Evolutionary conservation across 139 green algal species (phyloP), one percentile per base, ranked within the genome.

Genomic region (Desmodesmus armatus): DNA sequence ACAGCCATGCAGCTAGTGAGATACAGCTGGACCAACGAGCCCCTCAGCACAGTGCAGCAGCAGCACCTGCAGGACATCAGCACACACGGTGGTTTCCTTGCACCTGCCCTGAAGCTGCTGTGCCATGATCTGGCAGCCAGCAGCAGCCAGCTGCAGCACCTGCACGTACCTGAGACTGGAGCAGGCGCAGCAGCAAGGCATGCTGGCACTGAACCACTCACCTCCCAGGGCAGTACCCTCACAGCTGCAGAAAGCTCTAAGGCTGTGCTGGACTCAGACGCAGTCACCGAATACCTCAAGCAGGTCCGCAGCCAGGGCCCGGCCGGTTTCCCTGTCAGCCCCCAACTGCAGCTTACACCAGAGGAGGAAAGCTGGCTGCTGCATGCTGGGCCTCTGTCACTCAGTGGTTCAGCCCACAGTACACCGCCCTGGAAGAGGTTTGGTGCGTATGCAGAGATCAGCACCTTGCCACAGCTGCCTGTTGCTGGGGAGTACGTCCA

Each of bases 1-100:
- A 75, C 39, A 6, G 92, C 90, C 1, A 66, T 92, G 88, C 47
- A 83, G 63, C 84, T 95, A 21, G 15, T 94, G 3, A 40, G 39
- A 0, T 67, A 91, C 84, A 88, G 74, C 70, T 93, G 89, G 89
- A 40, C 43, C 51, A 89, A 88, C 78, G 47, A 41, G 23, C 90
- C 92, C 15, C 80, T 95, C 55, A 37, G 25, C 25, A 4, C 9
- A 5, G 37, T 62, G 27, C 89, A 92, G 82, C 37, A 72, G 55
- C 5, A 67, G 35, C 84, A 88, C 35, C 85, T 95, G 44, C 17
- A 21, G 7, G 44, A 35, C 27, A 15, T 37, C 3, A 37, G 62
- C 11, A 17, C 13, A 15, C 55, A 77, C 21, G 74, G 31, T 41
- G 67, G 73, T 58, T 31, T 87, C 85, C 82, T 91, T 65, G 82